Percentiles rank a stretch among this genome's conserved stretches.
Evolutionary conservation across 495 filamentous ascomycete genomes (phyloP).

Genomic region (Bombardia bombarda): DNA sequence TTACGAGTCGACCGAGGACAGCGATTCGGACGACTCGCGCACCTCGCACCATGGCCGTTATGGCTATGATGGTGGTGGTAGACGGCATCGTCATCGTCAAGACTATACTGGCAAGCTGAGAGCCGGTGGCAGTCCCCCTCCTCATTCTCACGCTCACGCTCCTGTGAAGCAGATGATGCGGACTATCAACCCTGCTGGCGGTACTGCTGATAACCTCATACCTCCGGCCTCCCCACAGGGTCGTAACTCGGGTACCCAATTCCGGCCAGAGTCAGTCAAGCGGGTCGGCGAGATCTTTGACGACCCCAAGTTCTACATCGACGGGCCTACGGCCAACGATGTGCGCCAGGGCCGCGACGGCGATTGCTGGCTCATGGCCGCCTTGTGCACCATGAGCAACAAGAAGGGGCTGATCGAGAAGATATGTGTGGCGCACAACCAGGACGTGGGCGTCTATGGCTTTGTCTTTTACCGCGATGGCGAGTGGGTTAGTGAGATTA

Average conservation of each 20-base stretch:
- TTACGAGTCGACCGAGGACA: no score
- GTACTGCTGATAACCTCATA: not conserved
- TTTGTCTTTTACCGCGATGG: slow-evolving; percentile 93
- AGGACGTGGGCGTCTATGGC: slow-evolving; percentile 82
- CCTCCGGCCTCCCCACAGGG: slow-evolving; percentile 5
- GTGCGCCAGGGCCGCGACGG: slow-evolving; percentile 73
- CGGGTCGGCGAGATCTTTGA: slow-evolving; percentile 80
- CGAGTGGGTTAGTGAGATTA: slow-evolving; percentile 85
- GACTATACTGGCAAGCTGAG: not conserved
- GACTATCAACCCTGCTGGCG: not conserved
- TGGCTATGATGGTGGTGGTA: not conserved
- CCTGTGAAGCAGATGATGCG: not conserved
- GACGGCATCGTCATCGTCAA: no score
- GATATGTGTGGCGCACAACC: slow-evolving; percentile 75
- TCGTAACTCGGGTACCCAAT: slow-evolving; percentile 16
- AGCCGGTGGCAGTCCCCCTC: not conserved
- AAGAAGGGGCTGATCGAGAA: slow-evolving; percentile 70
- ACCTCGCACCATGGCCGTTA: not conserved
- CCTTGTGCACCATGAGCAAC: slow-evolving; percentile 74
- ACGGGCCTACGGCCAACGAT: slow-evolving; percentile 75
- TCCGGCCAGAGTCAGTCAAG: slow-evolving; percentile 56
- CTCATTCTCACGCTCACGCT: not conserved
- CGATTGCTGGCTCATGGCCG: slow-evolving; percentile 90
- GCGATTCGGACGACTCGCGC: slow-evolving; percentile 3
- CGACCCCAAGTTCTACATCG: slow-evolving; percentile 73